phyloP scores from a whole-genome alignment of 2,329 filamentous ascomycete species.

The Drechslerella dactyloides region DNA sequence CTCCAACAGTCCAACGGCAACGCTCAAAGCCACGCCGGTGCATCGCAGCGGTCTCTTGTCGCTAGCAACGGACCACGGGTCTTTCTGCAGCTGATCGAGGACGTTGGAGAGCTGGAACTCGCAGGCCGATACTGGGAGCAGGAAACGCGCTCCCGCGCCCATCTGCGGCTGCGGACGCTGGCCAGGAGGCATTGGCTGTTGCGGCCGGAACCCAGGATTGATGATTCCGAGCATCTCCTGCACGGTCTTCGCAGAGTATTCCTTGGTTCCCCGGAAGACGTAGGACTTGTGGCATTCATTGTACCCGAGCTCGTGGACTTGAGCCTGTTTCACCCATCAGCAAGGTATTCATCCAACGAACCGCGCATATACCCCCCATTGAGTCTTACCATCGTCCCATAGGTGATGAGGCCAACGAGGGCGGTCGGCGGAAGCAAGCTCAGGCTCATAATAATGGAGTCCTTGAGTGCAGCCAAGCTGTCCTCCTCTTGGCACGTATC shows the following conservation, averaged over 20 bases:
- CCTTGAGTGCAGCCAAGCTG: slow-evolving; percentile 79
- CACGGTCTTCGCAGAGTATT: slow-evolving; percentile 98
- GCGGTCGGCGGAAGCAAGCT: slow-evolving; percentile 81
- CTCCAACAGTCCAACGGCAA: slow-evolving; percentile 89
- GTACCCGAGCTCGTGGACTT: slow-evolving; percentile 98
- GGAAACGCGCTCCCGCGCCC: slow-evolving; percentile 77
- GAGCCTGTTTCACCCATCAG: slow-evolving; percentile 65
- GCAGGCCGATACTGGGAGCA: slow-evolving; percentile 91
- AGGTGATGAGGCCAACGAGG: slow-evolving; percentile 82
- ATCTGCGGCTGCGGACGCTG: slow-evolving; percentile 74
- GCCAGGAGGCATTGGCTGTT: slow-evolving; percentile 65
- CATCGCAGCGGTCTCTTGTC: slow-evolving; percentile 89
- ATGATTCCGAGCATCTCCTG: slow-evolving; percentile 96
- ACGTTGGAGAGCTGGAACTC: slow-evolving; percentile 98
- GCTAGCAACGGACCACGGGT: slow-evolving; percentile 95
- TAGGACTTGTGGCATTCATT: slow-evolving; percentile 98
- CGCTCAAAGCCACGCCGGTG: slow-evolving; percentile 93
- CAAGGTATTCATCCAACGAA: background rate
- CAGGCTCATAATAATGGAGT: slow-evolving; percentile 84
- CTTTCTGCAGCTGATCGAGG: slow-evolving; percentile 91
- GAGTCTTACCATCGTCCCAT: slow-evolving; percentile 81
- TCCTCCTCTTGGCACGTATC: slow-evolving; percentile 90
- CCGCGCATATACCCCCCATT: background rate
- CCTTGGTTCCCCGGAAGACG: slow-evolving; percentile 96
- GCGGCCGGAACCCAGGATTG: slow-evolving; percentile 74